phyloP scores from a whole-genome alignment of 208 protist genomes.

The Sergeia podlipaevii region DNA sequence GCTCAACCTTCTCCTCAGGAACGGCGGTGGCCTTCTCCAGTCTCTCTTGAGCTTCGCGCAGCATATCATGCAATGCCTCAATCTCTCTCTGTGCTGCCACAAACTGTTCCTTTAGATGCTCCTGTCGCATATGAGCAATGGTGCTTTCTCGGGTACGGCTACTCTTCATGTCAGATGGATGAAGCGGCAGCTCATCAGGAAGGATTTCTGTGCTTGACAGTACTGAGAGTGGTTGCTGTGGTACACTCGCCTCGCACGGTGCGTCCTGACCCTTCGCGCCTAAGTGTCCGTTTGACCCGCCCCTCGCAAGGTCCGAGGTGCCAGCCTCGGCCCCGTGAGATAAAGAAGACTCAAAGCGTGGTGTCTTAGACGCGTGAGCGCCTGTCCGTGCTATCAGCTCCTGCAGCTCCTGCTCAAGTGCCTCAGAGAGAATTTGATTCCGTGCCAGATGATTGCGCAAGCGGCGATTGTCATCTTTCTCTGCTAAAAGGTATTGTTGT shows the following conservation, averaged over 20 bases:
- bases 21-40: background rate
- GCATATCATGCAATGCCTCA: constrained; percentile 2
- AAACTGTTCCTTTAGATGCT: background rate
- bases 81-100: constrained; percentile 4
- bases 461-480: background rate
- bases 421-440: constrained; percentile 1
- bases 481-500: too few species aligned
- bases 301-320: too few species aligned
- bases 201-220: too few species aligned
- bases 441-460: constrained; percentile 4
- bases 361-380: too few species aligned
- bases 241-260: too few species aligned
- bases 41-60: background rate
- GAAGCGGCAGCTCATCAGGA: constrained; percentile 10
- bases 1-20: too few species aligned
- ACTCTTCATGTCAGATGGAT: constrained; percentile 2
- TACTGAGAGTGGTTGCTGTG: too few species aligned
- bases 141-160: too few species aligned
- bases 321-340: too few species aligned
- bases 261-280: too few species aligned
- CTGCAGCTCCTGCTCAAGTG: constrained; percentile 10
- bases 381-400: constrained; percentile 3
- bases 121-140: background rate
- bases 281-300: too few species aligned
- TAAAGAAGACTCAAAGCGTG: too few species aligned